Evolutionary conservation across 805 yeast species (phyloP).

Genomic region (Candida taoyuanica): DNA sequence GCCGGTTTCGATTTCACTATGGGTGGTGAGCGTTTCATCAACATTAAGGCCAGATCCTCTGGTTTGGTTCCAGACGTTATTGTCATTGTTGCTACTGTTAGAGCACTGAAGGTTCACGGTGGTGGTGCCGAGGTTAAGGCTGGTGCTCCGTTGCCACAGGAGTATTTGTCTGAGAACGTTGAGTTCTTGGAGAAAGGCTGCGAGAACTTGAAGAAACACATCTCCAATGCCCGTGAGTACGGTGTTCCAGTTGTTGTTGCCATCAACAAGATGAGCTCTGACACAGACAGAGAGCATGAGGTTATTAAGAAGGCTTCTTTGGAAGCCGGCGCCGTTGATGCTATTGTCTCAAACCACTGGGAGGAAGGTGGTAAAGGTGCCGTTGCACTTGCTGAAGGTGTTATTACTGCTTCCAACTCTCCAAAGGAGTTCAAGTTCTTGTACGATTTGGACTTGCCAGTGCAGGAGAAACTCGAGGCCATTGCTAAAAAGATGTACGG

Average conservation of each 20-base stretch:
- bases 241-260: slow-evolving; percentile 85
- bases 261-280: slow-evolving; percentile 72
- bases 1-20: slow-evolving; percentile 89
- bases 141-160: slow-evolving; percentile 74
- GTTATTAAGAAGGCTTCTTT: slow-evolving; percentile 62
- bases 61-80: slow-evolving; percentile 75
- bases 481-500: slow-evolving; percentile 78
- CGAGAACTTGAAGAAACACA: slow-evolving; percentile 73
- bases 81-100: slow-evolving; percentile 77
- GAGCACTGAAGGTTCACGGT: slow-evolving; percentile 83
- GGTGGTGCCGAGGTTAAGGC: slow-evolving; percentile 89
- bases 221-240: slow-evolving; percentile 62
- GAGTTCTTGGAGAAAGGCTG: slow-evolving; percentile 68
- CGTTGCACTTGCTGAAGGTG: slow-evolving; percentile 64
- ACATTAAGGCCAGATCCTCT: slow-evolving; percentile 78
- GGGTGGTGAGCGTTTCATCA: slow-evolving; percentile 87
- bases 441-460: slow-evolving; percentile 54
- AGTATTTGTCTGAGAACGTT: slow-evolving; percentile 39
- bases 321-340: slow-evolving; percentile 75
- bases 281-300: slow-evolving; percentile 62
- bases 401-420: slow-evolving; percentile 53
- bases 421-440: slow-evolving; percentile 46
- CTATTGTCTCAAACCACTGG: slow-evolving; percentile 82
- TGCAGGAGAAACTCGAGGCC: slow-evolving; percentile 61
- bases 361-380: slow-evolving; percentile 85